Percentiles rank a stretch among this genome's conserved stretches.
phyloP scores from a whole-genome alignment of 164 flowering plant genomes.

The Protea cynaroides region DNA sequence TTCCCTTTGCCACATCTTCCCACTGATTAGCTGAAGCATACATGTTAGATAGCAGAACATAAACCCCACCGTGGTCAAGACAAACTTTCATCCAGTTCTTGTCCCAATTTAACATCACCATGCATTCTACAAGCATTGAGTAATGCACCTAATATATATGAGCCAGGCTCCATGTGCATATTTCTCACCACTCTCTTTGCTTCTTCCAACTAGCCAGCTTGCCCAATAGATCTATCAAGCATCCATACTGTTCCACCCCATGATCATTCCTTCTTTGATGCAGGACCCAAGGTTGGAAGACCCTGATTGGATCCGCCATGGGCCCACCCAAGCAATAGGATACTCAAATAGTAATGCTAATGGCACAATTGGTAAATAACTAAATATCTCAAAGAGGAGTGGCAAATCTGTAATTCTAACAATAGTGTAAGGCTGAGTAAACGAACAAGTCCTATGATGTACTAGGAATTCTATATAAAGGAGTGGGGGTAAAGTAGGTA shows the following conservation, averaged over 20 bases:
- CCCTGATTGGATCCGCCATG: too few relatives aligned
- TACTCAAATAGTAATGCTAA: too few relatives aligned
- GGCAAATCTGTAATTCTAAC: too few relatives aligned
- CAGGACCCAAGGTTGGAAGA: too few relatives aligned
- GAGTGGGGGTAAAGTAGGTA: too few relatives aligned
- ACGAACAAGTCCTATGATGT: too few relatives aligned
- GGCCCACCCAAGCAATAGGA: too few relatives aligned
- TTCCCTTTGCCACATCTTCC: constrained; percentile 43
- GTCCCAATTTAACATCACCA: constrained; percentile 38
- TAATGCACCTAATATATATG: constrained; percentile 45
- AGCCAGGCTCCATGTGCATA: constrained; percentile 51
- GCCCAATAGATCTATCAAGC: constrained; percentile 51
- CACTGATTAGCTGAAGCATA: constrained; percentile 43
- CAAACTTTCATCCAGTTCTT: constrained; percentile 27
- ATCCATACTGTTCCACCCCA: constrained; percentile 49
- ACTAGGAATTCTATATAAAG: too few relatives aligned
- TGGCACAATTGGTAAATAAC: too few relatives aligned
- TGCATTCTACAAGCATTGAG: constrained; percentile 49
- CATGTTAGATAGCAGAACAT: constrained; percentile 48
- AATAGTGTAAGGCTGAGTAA: too few relatives aligned
- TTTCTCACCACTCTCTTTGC: constrained; percentile 36
- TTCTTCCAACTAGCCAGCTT: constrained; percentile 35
- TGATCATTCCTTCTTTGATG: constrained; percentile 46
- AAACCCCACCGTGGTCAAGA: constrained; percentile 42
- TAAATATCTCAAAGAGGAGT: too few relatives aligned